Base-by-base conservation (phyloP, 768 basidiomycete species). In the Xerocomellus amylosporus region DNA sequence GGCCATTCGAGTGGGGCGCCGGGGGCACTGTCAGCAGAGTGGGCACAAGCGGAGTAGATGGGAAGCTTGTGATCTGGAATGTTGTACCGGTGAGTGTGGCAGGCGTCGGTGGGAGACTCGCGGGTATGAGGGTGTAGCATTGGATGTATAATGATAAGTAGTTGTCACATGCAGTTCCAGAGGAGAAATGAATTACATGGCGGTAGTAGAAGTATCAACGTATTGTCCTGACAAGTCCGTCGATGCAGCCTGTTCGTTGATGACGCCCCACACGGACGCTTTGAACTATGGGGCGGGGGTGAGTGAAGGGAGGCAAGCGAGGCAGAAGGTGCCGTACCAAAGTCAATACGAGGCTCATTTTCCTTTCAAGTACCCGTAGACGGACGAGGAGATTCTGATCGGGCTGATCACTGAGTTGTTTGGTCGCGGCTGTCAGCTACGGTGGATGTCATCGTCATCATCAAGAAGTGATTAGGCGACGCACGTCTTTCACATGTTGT, bases 321-420 rank as follows among this genome's bases (percentile, higher is more conserved):
- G 28, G 47, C 19, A 15, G 41, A 17, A 24, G 1, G 38, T 7
- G n/a, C 1, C 10, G 59, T 65, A 94, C 94, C 71, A 99, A 73
- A 0, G 95, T 98, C 69, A 98, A 73, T 0, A 98, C 94, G 50
- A 99, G 78, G 8, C 90, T 92, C 88, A 99, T 93, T 71, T 97
- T 96, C 70, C 88, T 84, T 67, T 98, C 96, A 43, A 99, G 75
- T 7, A 83, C 77, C 36, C 94, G 79, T 28, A 99, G 73, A 48
- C 87, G 85, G 47, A 80, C 77, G 30, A 98, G 74, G 65, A 98
- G 79, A 48, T 77, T 75, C 56, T 88, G 81, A 66, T 97, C 91
- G 1, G 93, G 93, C 46, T 83, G 78, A 54, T 88, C 83, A 49
- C 84, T 79, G 55, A 96, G 77, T 37, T 74, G 72, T 58, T 83